Percentiles rank a stretch among this genome's conserved stretches.
Conservation (phyloP, 2,329 filamentous ascomycete species). For the Scedosporium apiospermum region DNA sequence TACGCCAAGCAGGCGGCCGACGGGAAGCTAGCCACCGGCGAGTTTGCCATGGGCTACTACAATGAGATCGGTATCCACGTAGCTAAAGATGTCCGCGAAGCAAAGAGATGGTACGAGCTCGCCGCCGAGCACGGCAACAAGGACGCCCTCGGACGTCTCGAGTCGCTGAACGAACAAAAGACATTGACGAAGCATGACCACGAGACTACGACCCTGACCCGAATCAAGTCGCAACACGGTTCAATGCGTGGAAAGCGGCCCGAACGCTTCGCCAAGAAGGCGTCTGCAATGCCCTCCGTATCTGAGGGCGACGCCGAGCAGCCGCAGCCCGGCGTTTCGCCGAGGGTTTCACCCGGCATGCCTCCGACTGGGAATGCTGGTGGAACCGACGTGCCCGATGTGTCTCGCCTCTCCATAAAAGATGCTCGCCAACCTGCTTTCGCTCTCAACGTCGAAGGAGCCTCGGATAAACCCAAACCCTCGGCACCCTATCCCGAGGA, state of each 20-base stretch:
- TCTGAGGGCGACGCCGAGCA: constrained; percentile 26
- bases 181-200: constrained; percentile 85
- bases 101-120: constrained; percentile 80
- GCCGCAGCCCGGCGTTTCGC: constrained; percentile 11
- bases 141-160: constrained; percentile 73
- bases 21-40: constrained; percentile 74
- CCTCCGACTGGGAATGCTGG: constrained; percentile 11
- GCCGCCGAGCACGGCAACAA: constrained; percentile 87
- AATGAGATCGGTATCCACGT: constrained; percentile 93
- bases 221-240: constrained; percentile 75
- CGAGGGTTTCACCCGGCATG: constrained; percentile 12
- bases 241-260: constrained; percentile 55
- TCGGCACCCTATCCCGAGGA: constrained; percentile 64
- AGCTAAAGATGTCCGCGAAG: constrained; percentile 71
- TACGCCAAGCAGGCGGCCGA: constrained; percentile 83
- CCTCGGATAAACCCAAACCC: constrained; percentile 37
- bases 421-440: constrained; percentile 39
- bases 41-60: constrained; percentile 97
- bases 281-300: constrained; percentile 34
- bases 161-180: constrained; percentile 74
- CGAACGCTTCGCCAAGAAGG: constrained; percentile 44
- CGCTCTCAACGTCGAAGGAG: constrained; percentile 31
- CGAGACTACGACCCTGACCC: constrained; percentile 78
- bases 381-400: constrained; percentile 26
- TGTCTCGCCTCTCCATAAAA: constrained; percentile 15